Evolutionary conservation across 2,329 filamentous ascomycete genomes (phyloP).

Genomic region (Leptographium flavum): DNA sequence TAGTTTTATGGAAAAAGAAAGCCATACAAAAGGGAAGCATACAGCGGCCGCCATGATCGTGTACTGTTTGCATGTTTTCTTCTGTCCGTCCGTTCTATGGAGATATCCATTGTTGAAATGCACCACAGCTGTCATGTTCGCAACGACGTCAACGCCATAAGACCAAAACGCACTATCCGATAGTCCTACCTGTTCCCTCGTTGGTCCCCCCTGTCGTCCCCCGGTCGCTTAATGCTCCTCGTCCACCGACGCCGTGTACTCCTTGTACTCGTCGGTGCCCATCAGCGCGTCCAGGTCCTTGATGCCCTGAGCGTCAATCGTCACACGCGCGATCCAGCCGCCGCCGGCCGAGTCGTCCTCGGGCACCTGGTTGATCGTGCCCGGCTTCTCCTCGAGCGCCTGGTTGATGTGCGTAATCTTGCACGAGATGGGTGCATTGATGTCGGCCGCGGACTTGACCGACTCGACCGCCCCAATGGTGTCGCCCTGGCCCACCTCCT

Average conservation of each 20-base stretch:
- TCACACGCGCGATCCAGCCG: constrained; percentile 86
- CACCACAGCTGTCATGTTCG: constrained; percentile 5
- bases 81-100: background rate
- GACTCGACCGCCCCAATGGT: constrained; percentile 91
- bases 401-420: constrained; percentile 62
- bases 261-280: constrained; percentile 63
- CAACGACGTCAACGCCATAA: constrained; percentile 4
- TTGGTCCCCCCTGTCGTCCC: background rate
- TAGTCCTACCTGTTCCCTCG: background rate
- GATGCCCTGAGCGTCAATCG: constrained; percentile 50
- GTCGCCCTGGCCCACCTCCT: constrained; percentile 61
- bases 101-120: constrained; percentile 11
- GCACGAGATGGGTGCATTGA: constrained; percentile 76
- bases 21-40: no score
- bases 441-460: constrained; percentile 96
- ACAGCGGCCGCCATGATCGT: no score
- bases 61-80: no score
- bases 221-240: constrained; percentile 13
- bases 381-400: constrained; percentile 69
- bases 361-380: constrained; percentile 76
- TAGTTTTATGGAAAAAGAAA: background rate
- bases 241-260: constrained; percentile 42
- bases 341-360: constrained; percentile 63
- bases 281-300: constrained; percentile 64
- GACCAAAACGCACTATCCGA: background rate